Percentiles rank a stretch among this genome's conserved stretches.
Conservation (phyloP, 495 filamentous ascomycete genomes). For the Immersiella caudata region DNA sequence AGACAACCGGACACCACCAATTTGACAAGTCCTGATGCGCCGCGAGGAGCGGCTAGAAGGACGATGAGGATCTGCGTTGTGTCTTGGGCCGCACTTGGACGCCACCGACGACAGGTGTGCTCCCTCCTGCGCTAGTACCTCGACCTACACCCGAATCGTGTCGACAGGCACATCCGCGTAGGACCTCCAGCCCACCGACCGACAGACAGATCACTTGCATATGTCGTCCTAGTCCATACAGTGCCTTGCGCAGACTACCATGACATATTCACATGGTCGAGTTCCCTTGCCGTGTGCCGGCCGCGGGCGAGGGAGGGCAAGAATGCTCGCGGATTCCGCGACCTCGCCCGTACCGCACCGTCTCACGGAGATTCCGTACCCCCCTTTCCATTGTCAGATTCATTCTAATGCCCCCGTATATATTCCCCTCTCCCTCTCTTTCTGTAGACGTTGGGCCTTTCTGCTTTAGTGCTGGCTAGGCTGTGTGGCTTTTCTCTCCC, state of each 20-base stretch:
- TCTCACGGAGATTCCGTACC: background rate
- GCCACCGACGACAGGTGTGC: background rate
- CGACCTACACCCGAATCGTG: background rate
- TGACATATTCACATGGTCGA: constrained; percentile 2
- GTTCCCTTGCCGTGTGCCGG: background rate
- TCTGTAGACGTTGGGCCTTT: background rate
- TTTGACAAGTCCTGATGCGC: background rate
- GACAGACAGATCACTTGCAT: background rate
- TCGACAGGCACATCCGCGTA: background rate
- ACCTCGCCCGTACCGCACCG: background rate
- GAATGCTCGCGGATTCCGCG: background rate
- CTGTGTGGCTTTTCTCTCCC: background rate
- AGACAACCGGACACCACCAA: background rate
- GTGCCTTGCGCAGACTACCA: background rate
- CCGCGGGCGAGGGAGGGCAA: background rate
- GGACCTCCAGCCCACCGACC: background rate
- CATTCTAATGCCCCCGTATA: background rate
- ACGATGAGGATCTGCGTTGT: background rate
- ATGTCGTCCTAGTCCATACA: background rate
- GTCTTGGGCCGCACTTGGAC: background rate
- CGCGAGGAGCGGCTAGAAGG: background rate
- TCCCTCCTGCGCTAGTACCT: background rate
- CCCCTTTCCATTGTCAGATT: background rate
- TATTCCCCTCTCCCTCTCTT: background rate
- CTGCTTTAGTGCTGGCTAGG: background rate